Percentiles rank a stretch among this genome's conserved stretches.
These are phyloP conservation scores for Phanerochaete carnosa DNA, from an alignment of 768 basidiomycete genomes.

Conservation along the genomic window DNA sequence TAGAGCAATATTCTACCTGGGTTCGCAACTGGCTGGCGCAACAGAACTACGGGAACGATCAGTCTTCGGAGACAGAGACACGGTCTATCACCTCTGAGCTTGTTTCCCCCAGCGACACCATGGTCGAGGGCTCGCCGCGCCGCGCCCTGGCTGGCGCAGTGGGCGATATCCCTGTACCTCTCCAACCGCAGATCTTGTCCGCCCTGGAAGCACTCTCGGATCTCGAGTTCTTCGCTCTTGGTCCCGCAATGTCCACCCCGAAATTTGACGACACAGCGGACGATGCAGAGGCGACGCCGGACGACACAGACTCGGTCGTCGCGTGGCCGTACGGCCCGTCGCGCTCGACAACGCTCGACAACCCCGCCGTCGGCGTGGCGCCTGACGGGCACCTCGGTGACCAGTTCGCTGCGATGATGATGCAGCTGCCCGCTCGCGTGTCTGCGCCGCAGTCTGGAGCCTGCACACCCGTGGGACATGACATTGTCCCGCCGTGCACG, in stretches of 20 bases:
- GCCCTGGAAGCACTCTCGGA: not conserved
- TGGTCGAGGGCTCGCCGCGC: not conserved
- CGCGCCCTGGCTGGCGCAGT: not conserved
- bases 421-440: not conserved
- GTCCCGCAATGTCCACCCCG: not conserved
- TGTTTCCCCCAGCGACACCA: slow-evolving; percentile 1
- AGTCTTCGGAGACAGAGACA: not conserved
- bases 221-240: not conserved
- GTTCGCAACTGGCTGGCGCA: not conserved
- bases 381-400: not conserved
- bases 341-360: not conserved
- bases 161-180: not conserved
- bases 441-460: not conserved
- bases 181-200: not conserved
- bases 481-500: not conserved
- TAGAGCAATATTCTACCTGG: not conserved
- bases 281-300: not conserved
- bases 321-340: not conserved
- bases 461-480: not conserved
- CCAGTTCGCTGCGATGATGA: not conserved
- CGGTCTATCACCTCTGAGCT: not conserved
- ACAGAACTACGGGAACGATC: not conserved
- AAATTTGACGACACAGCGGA: not conserved
- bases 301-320: not conserved
- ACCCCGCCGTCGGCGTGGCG: not conserved